Percentiles rank a stretch among this genome's conserved stretches.
Conservation (phyloP, 768 basidiomycete genomes). For the Coprinopsis sp. region DNA sequence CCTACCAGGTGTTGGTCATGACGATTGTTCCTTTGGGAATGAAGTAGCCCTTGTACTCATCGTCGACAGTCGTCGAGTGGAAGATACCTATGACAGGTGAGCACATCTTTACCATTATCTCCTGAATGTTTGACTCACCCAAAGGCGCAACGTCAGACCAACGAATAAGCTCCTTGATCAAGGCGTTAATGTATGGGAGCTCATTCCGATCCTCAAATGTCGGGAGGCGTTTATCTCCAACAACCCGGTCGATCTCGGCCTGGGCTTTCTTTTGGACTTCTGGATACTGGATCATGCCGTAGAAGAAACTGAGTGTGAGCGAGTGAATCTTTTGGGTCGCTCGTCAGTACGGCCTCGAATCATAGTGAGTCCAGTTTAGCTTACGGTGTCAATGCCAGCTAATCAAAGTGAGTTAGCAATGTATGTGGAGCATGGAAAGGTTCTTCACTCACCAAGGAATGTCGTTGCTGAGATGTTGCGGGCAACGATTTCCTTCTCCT, state of each 20-base stretch:
- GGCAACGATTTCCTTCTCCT: slow-evolving; percentile 2
- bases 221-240: slow-evolving; percentile 27
- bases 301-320: slow-evolving; percentile 19
- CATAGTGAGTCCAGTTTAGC: neutral
- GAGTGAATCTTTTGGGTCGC: slow-evolving; percentile 2
- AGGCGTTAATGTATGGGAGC: slow-evolving; percentile 25
- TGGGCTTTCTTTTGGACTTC: slow-evolving; percentile 30
- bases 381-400: slow-evolving; percentile 9
- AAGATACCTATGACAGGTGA: slow-evolving; percentile 9
- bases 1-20: neutral
- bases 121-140: slow-evolving; percentile 1
- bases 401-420: neutral
- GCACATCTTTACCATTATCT: neutral
- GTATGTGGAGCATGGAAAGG: neutral
- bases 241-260: slow-evolving; percentile 28
- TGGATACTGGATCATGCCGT: slow-evolving; percentile 26
- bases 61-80: slow-evolving; percentile 20
- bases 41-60: slow-evolving; percentile 25
- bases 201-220: slow-evolving; percentile 20
- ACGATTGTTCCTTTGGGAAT: slow-evolving; percentile 18
- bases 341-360: neutral
- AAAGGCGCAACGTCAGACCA: slow-evolving; percentile 13
- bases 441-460: slow-evolving; percentile 4
- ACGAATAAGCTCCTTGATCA: slow-evolving; percentile 19
- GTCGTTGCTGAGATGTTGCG: slow-evolving; percentile 1